phyloP scores from a whole-genome alignment of 2,329 filamentous ascomycete genomes.

The Arthroderma sp. region DNA sequence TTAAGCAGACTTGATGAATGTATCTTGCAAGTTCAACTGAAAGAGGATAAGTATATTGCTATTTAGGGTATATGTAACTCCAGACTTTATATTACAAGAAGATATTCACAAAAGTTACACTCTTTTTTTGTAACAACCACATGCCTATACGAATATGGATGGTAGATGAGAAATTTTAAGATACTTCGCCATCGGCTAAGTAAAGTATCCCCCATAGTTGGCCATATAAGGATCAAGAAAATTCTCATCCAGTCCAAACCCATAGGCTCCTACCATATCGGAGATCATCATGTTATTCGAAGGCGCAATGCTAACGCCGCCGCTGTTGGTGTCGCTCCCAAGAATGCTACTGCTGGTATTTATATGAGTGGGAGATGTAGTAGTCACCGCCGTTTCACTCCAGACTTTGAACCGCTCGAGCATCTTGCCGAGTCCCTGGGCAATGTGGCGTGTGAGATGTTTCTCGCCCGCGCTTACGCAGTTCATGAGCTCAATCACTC shows the following conservation, averaged over 20 bases:
- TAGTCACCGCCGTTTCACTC: conserved; percentile 13
- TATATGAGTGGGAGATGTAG: not conserved
- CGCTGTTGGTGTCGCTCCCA: not conserved
- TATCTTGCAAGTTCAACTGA: too few relatives aligned
- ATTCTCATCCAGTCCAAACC: conserved; percentile 29
- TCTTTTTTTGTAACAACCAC: too few relatives aligned
- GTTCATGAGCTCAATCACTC: conserved; percentile 28
- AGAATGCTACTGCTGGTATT: conserved; percentile 1
- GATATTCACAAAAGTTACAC: too few relatives aligned
- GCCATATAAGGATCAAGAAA: conserved; percentile 30
- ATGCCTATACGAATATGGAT: too few relatives aligned
- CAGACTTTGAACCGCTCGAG: conserved; percentile 29
- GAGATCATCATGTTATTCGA: conserved; percentile 23
- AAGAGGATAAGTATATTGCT: too few relatives aligned
- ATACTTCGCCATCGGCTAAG: not conserved
- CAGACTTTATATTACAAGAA: too few relatives aligned
- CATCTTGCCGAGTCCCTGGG: conserved; percentile 29
- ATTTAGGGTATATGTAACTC: too few relatives aligned
- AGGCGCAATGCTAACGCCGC: conserved; percentile 14
- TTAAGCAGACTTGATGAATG: too few relatives aligned
- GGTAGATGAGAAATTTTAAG: too few relatives aligned
- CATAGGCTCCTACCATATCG: conserved; percentile 32
- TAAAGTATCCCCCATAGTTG: conserved; percentile 19
- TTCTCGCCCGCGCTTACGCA: conserved; percentile 29
- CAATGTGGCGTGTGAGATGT: conserved; percentile 30